Evolutionary conservation across 768 basidiomycete species (phyloP).

Genomic region (Termitomyces sp.): DNA sequence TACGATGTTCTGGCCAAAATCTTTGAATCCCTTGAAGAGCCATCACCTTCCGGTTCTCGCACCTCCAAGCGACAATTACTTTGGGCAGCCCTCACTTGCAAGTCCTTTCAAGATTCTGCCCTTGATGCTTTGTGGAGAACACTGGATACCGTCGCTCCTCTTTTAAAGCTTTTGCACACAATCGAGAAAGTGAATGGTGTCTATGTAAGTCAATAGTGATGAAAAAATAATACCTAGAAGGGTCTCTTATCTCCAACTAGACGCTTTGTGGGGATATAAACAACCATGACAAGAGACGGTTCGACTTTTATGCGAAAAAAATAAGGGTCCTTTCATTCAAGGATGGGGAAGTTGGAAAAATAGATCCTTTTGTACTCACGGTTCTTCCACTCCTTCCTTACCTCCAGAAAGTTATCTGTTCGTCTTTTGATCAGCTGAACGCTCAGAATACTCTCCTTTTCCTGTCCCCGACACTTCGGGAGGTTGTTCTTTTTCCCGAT

Average conservation of each 20-base stretch:
- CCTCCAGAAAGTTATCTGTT: not conserved
- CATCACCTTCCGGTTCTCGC: not conserved
- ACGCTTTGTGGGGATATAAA: not conserved
- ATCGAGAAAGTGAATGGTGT: not conserved
- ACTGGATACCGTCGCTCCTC: not conserved
- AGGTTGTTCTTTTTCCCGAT: not conserved
- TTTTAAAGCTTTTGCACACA: not conserved
- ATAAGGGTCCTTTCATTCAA: not conserved
- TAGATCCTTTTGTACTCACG: not conserved
- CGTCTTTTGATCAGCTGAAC: not conserved
- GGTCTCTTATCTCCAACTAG: not conserved
- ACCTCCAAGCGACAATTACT: not conserved
- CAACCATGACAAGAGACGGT: not conserved
- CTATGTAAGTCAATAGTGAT: not conserved
- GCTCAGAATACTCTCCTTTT: not conserved
- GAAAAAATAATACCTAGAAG: not conserved
- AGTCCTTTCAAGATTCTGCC: conserved; percentile 5
- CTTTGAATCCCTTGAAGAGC: not conserved
- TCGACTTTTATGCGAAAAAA: not conserved
- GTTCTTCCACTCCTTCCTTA: not conserved
- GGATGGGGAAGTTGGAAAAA: not conserved
- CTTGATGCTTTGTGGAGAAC: conserved; percentile 8
- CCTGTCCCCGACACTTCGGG: not conserved
- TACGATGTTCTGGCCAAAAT: not conserved
- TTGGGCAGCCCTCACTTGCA: conserved; percentile 7